Evolutionary conservation across 116 monocot genomes (phyloP).

Genomic region (Iris pallida): DNA sequence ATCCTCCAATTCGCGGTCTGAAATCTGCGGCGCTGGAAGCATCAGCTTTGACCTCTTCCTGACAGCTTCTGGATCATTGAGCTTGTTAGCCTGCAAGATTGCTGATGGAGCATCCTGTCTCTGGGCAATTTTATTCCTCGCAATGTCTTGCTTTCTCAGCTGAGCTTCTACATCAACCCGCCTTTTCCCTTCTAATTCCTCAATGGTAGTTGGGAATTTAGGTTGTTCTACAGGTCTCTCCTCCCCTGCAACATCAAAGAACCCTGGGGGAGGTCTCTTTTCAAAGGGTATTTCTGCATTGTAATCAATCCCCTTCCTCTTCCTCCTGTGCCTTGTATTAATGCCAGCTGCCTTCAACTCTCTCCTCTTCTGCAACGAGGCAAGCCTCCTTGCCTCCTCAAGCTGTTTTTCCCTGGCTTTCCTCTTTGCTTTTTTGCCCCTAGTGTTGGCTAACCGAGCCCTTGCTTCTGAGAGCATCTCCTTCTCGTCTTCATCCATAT

Average conservation of each 20-base stretch:
- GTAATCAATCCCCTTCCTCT: slow-evolving; percentile 94
- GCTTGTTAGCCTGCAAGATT: slow-evolving; percentile 88
- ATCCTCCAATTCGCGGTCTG: slow-evolving; percentile 92
- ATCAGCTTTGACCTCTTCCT: slow-evolving; percentile 90
- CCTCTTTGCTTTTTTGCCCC: slow-evolving; percentile 92
- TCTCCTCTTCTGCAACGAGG: slow-evolving; percentile 86
- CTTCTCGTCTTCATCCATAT: slow-evolving; percentile 99
- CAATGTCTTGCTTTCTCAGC: slow-evolving; percentile 90
- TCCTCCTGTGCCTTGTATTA: slow-evolving; percentile 65
- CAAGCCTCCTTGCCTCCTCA: slow-evolving; percentile 92
- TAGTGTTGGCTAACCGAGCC: slow-evolving; percentile 86
- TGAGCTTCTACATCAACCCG: slow-evolving; percentile 86
- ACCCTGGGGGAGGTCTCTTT: slow-evolving; percentile 92
- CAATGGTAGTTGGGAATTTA: slow-evolving; percentile 89
- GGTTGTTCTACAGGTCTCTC: slow-evolving; percentile 55
- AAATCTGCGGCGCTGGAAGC: slow-evolving; percentile 96
- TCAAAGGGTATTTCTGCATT: slow-evolving; percentile 99
- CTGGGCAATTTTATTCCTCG: slow-evolving; percentile 87
- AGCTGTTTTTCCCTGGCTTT: slow-evolving; percentile 95
- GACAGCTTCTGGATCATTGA: slow-evolving; percentile 93
- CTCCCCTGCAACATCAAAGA: slow-evolving; percentile 71
- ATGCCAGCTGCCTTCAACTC: slow-evolving; percentile 98
- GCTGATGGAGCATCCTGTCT: slow-evolving; percentile 92
- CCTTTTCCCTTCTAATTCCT: slow-evolving; percentile 96
- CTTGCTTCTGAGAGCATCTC: slow-evolving; percentile 98